Base-by-base conservation (phyloP, 352 stramenopile species). In the Phytophthora sp. region DNA sequence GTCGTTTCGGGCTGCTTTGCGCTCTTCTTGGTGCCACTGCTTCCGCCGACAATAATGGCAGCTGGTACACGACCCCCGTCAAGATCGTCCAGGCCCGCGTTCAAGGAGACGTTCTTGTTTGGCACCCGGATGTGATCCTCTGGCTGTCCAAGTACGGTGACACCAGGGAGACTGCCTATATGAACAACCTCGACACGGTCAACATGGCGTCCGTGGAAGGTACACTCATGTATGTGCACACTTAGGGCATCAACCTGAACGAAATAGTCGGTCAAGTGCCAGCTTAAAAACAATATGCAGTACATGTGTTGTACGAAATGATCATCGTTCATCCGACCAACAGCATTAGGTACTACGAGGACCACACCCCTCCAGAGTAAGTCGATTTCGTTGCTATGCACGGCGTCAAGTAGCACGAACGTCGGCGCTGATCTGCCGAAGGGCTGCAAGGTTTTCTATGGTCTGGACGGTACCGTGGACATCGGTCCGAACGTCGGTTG, bases 301-400 rank as follows among this genome's bases (percentile, higher is more conserved):
- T 87, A 89, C 66, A 49, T 93, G 74, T 79, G n/a, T 89, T 93
- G 54, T 90, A 91, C 68, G 71, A 90, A 63, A 78, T 89, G 44
- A 80, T 54, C 26, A 77, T 93, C 31, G 78, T 84, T n/a, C 82
- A 90, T 63, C 80, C 81, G 0, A 84, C 69, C 12, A 60, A 63
- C 30, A 58, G 76, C 36, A 64, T 91, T 31, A 74, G 76, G 41
- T 75, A 84, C 52, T 89, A 88, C 56, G 66, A 70, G 35, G 70
- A 59, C 50, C 66, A 77, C 62, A 66, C 57, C 2, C 62, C 70
- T 0, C 50, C 55, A 8, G 82, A 91, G 66, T 89, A 89, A 54
- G 70, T 77, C 8, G 66, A 76, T 5, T 89, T 86, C 31, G 57
- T 91, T 7, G 70, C 80, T 11, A 89, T 93, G 81, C 80, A 91